Conservation (phyloP, 2,329 filamentous ascomycete species). For the Aquanectria penicillioides region DNA sequence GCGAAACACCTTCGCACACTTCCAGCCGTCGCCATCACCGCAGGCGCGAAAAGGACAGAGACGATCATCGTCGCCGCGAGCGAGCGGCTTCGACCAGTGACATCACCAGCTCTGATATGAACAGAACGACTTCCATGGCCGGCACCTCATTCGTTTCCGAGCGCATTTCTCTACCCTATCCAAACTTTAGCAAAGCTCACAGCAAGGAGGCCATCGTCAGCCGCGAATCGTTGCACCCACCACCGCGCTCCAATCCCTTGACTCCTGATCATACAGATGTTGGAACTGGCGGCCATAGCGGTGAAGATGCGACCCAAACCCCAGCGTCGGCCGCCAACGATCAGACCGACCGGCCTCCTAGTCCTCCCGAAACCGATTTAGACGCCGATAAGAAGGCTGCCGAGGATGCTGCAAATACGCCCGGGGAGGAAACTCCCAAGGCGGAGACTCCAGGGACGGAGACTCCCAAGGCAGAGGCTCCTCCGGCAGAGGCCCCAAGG, state of each 20-base stretch:
- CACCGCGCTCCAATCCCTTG: constrained; percentile 54
- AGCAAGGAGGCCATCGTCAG: constrained; percentile 86
- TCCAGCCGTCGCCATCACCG: constrained; percentile 47
- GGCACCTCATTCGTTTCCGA: constrained; percentile 48
- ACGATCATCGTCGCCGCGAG: constrained; percentile 44
- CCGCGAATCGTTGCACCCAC: constrained; percentile 59
- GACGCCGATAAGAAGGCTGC: constrained; percentile 53
- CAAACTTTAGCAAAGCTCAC: constrained; percentile 87
- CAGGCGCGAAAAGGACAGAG: constrained; percentile 45
- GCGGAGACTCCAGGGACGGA: constrained; percentile 45
- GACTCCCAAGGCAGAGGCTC: constrained; percentile 40
- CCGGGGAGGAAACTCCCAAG: constrained; percentile 18
- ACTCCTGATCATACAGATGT: constrained; percentile 81
- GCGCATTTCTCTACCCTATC: constrained; percentile 74
- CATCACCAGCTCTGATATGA: constrained; percentile 57
- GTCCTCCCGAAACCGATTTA: constrained; percentile 71
- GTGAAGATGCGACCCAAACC: constrained; percentile 30
- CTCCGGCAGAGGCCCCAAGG: constrained; percentile 14
- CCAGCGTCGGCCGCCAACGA: constrained; percentile 45
- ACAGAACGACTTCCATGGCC: constrained; percentile 46
- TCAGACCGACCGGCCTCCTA: constrained; percentile 65
- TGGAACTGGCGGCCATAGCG: constrained; percentile 47
- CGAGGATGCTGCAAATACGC: constrained; percentile 42
- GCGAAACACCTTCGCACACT: constrained; percentile 53
- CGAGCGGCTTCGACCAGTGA: constrained; percentile 56